Evolutionary conservation across 352 stramenopile species (phyloP).

Genomic region (Globisporangium ultimum): DNA sequence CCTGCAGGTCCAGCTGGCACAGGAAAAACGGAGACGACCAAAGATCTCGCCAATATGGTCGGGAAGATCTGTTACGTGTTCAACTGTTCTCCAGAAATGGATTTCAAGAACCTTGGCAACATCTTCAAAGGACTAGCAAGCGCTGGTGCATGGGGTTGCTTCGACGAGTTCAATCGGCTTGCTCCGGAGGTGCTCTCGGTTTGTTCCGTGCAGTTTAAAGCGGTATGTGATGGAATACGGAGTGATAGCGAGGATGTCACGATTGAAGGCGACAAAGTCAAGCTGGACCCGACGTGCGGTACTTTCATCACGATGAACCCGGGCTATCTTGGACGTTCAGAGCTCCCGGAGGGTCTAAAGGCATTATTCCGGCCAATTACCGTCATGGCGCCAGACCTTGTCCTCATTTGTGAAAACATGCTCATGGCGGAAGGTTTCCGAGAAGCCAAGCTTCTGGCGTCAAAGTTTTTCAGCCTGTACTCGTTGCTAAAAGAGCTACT

Average conservation of each 20-base stretch:
- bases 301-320: constrained; percentile 98
- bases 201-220: constrained; percentile 94
- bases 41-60: constrained; percentile 91
- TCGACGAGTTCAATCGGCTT: constrained; percentile 96
- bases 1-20: constrained; percentile 87
- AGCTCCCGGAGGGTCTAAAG: constrained; percentile 94
- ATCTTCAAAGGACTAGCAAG: constrained; percentile 95
- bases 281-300: constrained; percentile 86
- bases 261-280: constrained; percentile 90
- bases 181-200: constrained; percentile 91
- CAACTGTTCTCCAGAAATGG: constrained; percentile 95
- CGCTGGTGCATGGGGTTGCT: constrained; percentile 93
- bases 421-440: constrained; percentile 95
- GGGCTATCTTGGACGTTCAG: constrained; percentile 91
- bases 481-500: constrained; percentile 91
- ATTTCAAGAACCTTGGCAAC: constrained; percentile 94
- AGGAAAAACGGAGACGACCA: constrained; percentile 95
- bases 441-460: constrained; percentile 89
- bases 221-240: constrained; percentile 93
- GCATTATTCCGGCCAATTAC: constrained; percentile 95
- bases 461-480: constrained; percentile 95
- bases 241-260: constrained; percentile 77
- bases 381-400: constrained; percentile 94
- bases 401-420: constrained; percentile 97
- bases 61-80: constrained; percentile 95